Base-by-base conservation (phyloP, 257 asterid genomes). In the Forsythia viridissima region DNA sequence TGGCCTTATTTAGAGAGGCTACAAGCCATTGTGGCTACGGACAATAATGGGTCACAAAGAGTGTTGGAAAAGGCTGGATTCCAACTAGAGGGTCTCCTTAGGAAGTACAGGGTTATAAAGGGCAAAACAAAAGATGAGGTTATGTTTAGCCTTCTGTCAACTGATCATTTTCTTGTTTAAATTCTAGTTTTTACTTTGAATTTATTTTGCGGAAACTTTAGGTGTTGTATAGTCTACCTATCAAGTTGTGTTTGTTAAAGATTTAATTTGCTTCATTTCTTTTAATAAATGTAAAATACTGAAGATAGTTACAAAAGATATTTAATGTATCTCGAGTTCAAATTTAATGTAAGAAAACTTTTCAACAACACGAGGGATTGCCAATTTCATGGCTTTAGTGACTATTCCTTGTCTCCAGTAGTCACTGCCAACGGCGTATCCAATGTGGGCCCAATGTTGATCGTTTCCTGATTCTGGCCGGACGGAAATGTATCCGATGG, bases 381-480 rank as follows among this genome's bases (percentile, higher is more conserved):
- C 91, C 78, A 83, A 80, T 72, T 79, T 85, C 80, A 90, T 3
- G 46, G 94, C 94, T 37, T 42, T 43, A 39, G 92, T 89, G 37
- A 73, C 92, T 16, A 90, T 84, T 8, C 97, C 97, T 36, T 51
- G 72, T 13, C 95, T 97, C 97, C 97, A 90, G 24, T 85, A 55
- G 9, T 84, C 87, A 11, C 55, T 57, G 1, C 91, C 91, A 24
- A 91, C 70, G 8, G 91, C 97, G 30, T 88, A 91, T 0, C 92
- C 88, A 21, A 90, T 20, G 70, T 83, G 91, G 75, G 93, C 97
- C n/a, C 92, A 87, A 84, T 92, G 93, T 2, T 74, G 76, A 42
- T 91, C 91, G 4, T 37, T 71, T 36, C 88, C 86, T 0, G 85
- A 57, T 73, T 90, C 91, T 10, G 93, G 92, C 84, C 80, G 15